Percentiles rank a stretch among this genome's conserved stretches.
Evolutionary conservation across 805 yeast species (phyloP).

Genomic region (Wickerhamiella lipophila): DNA sequence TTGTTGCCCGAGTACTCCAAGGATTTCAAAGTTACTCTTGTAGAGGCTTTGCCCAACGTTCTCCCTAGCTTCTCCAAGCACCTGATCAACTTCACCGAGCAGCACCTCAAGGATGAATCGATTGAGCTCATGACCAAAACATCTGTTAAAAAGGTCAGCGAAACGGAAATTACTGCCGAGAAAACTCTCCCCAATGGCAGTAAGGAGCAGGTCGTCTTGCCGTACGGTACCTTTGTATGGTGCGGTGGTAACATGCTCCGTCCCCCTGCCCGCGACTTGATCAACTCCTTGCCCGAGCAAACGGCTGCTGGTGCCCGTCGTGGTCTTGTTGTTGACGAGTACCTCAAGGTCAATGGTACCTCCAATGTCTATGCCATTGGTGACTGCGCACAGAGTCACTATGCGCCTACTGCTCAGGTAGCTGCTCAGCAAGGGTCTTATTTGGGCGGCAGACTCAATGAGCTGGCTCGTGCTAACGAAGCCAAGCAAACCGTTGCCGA

Average conservation of each 20-base stretch:
- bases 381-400: constrained; percentile 81
- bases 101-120: constrained; percentile 53
- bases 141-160: constrained; percentile 76
- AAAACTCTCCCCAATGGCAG: constrained; percentile 57
- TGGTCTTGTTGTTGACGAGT: constrained; percentile 78
- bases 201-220: constrained; percentile 48
- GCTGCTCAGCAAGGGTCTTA: constrained; percentile 89
- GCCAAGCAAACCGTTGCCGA: constrained; percentile 30
- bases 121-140: constrained; percentile 71
- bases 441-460: constrained; percentile 60
- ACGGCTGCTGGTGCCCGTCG: constrained; percentile 78
- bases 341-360: constrained; percentile 69
- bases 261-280: constrained; percentile 53
- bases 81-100: constrained; percentile 55
- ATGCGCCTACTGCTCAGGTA: constrained; percentile 95
- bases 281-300: constrained; percentile 45
- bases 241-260: constrained; percentile 95
- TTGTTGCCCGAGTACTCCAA: constrained; percentile 79
- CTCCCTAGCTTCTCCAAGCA: constrained; percentile 39
- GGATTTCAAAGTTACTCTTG: constrained; percentile 71
- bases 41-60: constrained; percentile 87
- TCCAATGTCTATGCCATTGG: constrained; percentile 79
- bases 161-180: constrained; percentile 54
- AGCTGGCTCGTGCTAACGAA: constrained; percentile 29
- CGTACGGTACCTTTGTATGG: constrained; percentile 92